Conservation (phyloP, 352 stramenopile genomes). For the Globisporangium parvum region DNA sequence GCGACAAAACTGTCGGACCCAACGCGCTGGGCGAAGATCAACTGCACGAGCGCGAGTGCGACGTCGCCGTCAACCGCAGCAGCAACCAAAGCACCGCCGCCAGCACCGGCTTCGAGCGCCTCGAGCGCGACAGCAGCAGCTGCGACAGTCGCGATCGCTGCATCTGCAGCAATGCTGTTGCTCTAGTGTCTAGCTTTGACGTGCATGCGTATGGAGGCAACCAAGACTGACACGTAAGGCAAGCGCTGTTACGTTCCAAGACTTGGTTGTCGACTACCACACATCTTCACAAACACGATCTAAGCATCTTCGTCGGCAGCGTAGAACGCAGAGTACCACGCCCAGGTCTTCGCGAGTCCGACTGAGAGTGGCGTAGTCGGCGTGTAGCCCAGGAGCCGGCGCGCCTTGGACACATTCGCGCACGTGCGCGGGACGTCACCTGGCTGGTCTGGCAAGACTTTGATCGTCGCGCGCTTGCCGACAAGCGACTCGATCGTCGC, state of each 20-base stretch:
- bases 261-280: too few relatives aligned
- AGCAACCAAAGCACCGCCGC: too few relatives aligned
- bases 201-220: too few relatives aligned
- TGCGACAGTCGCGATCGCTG: too few relatives aligned
- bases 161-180: too few relatives aligned
- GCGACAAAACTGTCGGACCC: slow-evolving; percentile 7
- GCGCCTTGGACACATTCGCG: slow-evolving; percentile 94
- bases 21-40: slow-evolving; percentile 16
- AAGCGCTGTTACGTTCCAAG: too few relatives aligned
- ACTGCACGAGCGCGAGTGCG: too few relatives aligned
- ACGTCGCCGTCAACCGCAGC: too few relatives aligned
- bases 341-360: slow-evolving; percentile 90
- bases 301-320: too few relatives aligned
- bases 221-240: too few relatives aligned
- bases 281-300: too few relatives aligned
- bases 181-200: too few relatives aligned
- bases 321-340: slow-evolving; percentile 89
- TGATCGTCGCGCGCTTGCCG: slow-evolving; percentile 92
- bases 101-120: slow-evolving; percentile 1
- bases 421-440: slow-evolving; percentile 96
- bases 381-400: slow-evolving; percentile 91
- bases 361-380: slow-evolving; percentile 91
- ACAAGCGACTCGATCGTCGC: slow-evolving; percentile 91
- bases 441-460: slow-evolving; percentile 91
- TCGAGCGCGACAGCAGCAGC: slow-evolving; percentile 10